These are phyloP conservation scores for Eucalyptus cladocalyx DNA, from an alignment of 345 rosid genomes.

Conservation along the genomic window DNA sequence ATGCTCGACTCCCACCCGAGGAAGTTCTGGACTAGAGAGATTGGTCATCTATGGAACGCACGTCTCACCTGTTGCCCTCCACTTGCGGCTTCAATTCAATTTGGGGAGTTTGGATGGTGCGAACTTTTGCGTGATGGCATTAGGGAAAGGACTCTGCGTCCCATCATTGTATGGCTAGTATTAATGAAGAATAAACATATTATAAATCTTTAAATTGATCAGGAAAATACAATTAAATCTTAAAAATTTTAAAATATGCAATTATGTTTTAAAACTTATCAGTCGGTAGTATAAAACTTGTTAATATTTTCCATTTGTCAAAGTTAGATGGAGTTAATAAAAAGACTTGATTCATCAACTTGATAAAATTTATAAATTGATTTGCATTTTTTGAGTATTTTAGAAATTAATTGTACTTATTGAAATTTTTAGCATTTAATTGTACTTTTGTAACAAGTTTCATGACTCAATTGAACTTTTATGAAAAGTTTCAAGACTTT, in stretches of 20 bases:
- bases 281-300: no score
- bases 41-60: background rate
- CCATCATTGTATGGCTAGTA: background rate
- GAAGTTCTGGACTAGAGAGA: background rate
- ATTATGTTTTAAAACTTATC: no score
- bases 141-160: background rate
- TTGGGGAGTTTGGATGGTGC: background rate
- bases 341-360: background rate
- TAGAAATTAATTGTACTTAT: no score
- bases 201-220: no score
- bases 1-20: background rate
- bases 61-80: background rate
- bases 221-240: background rate
- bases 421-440: no score
- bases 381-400: no score
- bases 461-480: background rate
- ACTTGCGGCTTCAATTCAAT: background rate
- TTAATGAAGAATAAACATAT: background rate
- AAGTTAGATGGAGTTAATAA: background rate
- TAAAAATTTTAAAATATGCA: no score
- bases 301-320: background rate
- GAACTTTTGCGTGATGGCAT: background rate
- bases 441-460: rapidly evolving
- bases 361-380: background rate
- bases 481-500: no score